A percentile compares a stretch with the other conserved stretches of the same genome.
Evolutionary conservation across 805 yeast species (phyloP).

Genomic region (Nakazawaea holstii): DNA sequence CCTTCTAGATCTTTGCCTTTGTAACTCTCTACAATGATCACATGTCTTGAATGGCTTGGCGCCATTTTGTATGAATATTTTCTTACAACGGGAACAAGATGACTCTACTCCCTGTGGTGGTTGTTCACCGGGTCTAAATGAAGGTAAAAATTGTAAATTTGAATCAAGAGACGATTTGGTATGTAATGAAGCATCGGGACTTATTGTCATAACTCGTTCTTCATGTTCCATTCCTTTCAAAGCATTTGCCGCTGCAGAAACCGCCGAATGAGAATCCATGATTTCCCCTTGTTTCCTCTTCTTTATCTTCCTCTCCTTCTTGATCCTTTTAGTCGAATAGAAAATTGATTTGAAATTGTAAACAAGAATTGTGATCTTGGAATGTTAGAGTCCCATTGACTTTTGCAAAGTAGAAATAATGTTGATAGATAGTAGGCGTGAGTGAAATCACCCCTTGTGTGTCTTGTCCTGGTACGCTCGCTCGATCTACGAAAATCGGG

Average conservation of each 20-base stretch:
- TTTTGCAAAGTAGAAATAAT: no score
- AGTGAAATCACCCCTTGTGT: no score
- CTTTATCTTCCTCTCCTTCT: no score
- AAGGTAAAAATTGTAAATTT: neutral
- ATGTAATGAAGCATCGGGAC: neutral
- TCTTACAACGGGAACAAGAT: slow-evolving; percentile 54
- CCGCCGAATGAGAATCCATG: neutral
- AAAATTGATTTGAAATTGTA: no score
- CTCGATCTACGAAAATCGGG: no score
- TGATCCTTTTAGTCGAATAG: no score
- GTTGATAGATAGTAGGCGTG: no score
- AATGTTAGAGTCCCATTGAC: no score
- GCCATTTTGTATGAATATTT: slow-evolving; percentile 43
- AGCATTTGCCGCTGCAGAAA: neutral
- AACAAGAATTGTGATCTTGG: no score
- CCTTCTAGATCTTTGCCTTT: slow-evolving; percentile 54
- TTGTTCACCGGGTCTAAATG: neutral
- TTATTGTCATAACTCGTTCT: slow-evolving; percentile 6
- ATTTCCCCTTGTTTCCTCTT: neutral
- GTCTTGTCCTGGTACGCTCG: no score
- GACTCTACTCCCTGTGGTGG: neutral
- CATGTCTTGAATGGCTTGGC: slow-evolving; percentile 50
- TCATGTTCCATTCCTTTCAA: neutral
- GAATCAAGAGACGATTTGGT: neutral
- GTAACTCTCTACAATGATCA: slow-evolving; percentile 59